Percentiles rank a stretch among this genome's conserved stretches.
Conservation (phyloP, 768 basidiomycete species). For the Termitomyces sp. region DNA sequence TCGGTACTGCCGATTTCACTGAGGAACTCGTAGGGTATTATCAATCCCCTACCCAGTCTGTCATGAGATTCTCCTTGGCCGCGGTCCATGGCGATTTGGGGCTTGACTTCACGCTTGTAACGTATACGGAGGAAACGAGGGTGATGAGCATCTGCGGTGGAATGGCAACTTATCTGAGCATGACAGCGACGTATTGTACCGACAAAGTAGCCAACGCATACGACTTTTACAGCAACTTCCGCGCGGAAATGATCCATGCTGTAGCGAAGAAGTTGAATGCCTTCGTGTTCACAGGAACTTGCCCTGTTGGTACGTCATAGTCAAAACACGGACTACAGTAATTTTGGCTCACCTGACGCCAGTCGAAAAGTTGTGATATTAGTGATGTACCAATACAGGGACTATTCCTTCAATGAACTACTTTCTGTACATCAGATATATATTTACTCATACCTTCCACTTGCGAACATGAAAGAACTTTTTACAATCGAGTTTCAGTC, state of each 20-base stretch:
- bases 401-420: too few species aligned
- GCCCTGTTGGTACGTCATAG: not conserved
- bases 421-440: too few species aligned
- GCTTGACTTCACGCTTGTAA: not conserved
- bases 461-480: too few species aligned
- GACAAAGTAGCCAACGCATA: conserved; percentile 3
- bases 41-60: not conserved
- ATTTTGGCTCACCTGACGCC: not conserved
- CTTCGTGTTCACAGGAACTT: conserved; percentile 5
- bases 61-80: not conserved
- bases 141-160: conserved; percentile 11
- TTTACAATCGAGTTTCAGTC: too few species aligned
- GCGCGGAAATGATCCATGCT: not conserved
- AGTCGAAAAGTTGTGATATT: not conserved
- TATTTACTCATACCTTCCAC: too few species aligned
- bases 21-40: conserved; percentile 7
- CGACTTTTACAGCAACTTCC: not conserved
- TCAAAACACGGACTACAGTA: not conserved
- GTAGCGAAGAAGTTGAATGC: conserved; percentile 2
- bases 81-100: not conserved
- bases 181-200: conserved; percentile 7
- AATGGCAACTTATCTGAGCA: conserved; percentile 5
- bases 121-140: conserved; percentile 8
- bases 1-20: not conserved
- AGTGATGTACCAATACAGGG: too few species aligned